Evolutionary conservation across 495 filamentous ascomycete species (phyloP).

Genomic region (Talaromyces nanjingensis): DNA sequence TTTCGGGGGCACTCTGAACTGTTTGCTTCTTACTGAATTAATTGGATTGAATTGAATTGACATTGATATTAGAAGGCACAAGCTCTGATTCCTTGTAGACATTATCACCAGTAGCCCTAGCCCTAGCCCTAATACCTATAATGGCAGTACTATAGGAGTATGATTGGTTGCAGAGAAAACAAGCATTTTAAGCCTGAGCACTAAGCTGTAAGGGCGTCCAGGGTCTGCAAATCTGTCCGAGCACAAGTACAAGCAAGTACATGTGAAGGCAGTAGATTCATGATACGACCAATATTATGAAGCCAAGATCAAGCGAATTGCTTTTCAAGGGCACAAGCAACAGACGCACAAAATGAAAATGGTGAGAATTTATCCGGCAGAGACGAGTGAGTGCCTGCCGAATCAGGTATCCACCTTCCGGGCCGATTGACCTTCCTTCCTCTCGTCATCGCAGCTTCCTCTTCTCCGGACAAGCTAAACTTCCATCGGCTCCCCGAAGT

Average conservation of each 20-base stretch:
- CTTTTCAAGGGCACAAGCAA: neutral
- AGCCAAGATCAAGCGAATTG: neutral
- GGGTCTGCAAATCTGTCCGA: neutral
- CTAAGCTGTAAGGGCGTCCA: neutral
- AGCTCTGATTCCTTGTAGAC: neutral
- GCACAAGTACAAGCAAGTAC: neutral
- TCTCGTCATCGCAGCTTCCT: neutral
- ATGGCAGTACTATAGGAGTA: too few species aligned
- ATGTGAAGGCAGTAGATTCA: neutral
- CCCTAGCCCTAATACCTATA: neutral
- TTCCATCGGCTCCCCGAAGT: neutral
- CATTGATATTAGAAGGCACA: neutral
- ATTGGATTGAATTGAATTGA: neutral
- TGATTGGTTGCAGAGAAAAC: neutral
- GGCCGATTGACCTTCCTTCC: neutral
- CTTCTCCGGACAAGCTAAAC: neutral
- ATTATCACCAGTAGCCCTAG: neutral
- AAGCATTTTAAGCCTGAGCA: neutral
- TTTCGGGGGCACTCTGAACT: neutral
- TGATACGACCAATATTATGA: neutral
- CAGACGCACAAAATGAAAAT: neutral
- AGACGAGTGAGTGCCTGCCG: neutral
- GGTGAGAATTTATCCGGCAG: neutral
- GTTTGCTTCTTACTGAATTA: neutral
- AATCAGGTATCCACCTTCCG: neutral